Evolutionary conservation across 2,329 filamentous ascomycete genomes (phyloP).

Genomic region (Arachnomyces sp.): DNA sequence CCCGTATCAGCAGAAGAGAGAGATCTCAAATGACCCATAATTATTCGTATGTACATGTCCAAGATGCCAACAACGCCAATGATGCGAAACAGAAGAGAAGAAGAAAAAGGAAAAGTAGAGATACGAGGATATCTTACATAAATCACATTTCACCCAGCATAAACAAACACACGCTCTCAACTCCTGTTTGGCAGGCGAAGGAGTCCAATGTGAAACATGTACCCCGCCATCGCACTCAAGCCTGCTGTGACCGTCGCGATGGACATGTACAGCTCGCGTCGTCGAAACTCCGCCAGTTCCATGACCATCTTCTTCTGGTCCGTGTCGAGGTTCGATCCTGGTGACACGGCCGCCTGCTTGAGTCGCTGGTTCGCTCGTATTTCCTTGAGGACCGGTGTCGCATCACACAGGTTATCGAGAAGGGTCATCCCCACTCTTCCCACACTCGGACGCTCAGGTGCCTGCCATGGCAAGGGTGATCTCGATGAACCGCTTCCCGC

Average conservation of each 20-base stretch:
- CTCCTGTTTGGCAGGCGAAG: too few relatives aligned
- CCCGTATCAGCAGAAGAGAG: too few relatives aligned
- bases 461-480: slow-evolving; percentile 29
- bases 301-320: slow-evolving; percentile 21
- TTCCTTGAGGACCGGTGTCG: slow-evolving; percentile 29
- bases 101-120: too few relatives aligned
- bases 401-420: slow-evolving; percentile 28
- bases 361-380: slow-evolving; percentile 30
- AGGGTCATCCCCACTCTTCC: slow-evolving; percentile 27
- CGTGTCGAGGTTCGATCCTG: slow-evolving; percentile 17
- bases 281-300: slow-evolving; percentile 17
- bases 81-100: too few relatives aligned
- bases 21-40: too few relatives aligned
- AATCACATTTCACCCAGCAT: too few relatives aligned
- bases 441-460: slow-evolving; percentile 25
- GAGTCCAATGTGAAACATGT: slow-evolving; percentile 27
- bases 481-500: slow-evolving; percentile 6
- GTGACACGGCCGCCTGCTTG: slow-evolving; percentile 25
- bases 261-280: slow-evolving; percentile 29
- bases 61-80: too few relatives aligned
- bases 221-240: slow-evolving; percentile 28
- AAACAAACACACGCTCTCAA: too few relatives aligned
- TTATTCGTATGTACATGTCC: too few relatives aligned
- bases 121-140: too few relatives aligned
- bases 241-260: slow-evolving; percentile 29